Evolutionary conservation across 2,329 filamentous ascomycete species (phyloP).

Genomic region (Penicillium crustosum): DNA sequence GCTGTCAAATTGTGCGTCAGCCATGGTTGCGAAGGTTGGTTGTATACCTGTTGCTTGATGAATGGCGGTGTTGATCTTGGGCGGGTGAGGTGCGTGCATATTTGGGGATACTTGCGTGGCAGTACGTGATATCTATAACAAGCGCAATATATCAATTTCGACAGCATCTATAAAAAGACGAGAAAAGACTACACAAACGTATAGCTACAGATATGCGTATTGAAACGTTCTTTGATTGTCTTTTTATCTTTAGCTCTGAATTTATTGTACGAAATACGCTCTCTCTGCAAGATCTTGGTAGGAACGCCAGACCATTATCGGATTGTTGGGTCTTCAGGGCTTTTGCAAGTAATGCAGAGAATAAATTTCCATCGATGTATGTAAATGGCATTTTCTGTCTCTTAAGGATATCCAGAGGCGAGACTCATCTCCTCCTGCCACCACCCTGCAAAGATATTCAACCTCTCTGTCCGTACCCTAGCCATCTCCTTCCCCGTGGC

Average conservation of each 20-base stretch:
- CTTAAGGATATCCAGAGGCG: background rate
- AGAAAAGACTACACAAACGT: background rate
- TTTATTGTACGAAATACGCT: background rate
- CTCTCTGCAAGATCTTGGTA: background rate
- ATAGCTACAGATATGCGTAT: background rate
- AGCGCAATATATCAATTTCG: background rate
- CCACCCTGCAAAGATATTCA: constrained; percentile 53
- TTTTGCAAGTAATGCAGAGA: background rate
- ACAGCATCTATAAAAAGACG: background rate
- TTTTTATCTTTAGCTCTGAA: background rate
- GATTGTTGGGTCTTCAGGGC: background rate
- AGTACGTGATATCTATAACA: constrained; percentile 5
- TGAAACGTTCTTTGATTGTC: background rate
- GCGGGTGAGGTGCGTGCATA: constrained; percentile 25
- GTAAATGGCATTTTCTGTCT: background rate
- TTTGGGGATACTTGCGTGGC: constrained; percentile 10
- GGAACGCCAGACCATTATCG: background rate
- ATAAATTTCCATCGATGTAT: background rate
- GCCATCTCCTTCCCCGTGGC: constrained; percentile 53
- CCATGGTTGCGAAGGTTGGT: constrained; percentile 35
- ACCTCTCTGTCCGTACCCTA: constrained; percentile 48
- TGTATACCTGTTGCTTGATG: constrained; percentile 17
- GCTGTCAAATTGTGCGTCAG: constrained; percentile 52
- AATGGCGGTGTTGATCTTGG: constrained; percentile 20
- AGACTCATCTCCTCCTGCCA: constrained; percentile 52